Evolutionary conservation across 352 stramenopile species (phyloP).

Genomic region (Phytophthora fragariae): DNA sequence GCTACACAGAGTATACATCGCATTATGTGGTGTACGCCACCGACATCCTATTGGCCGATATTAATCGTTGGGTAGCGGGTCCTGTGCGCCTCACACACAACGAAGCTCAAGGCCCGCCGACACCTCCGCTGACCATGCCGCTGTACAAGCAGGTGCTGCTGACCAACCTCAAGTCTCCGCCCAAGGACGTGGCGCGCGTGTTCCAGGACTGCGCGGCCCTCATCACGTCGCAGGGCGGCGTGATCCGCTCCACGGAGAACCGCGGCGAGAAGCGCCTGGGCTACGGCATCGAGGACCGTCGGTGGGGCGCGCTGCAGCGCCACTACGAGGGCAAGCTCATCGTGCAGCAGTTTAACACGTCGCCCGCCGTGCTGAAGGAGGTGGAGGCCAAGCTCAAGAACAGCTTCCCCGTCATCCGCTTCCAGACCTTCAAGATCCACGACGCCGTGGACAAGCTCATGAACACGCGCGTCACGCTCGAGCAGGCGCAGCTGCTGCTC

Average conservation of each 20-base stretch:
- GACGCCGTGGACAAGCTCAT: slow-evolving; percentile 85
- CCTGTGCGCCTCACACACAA: slow-evolving; percentile 13
- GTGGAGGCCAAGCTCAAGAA: slow-evolving; percentile 88
- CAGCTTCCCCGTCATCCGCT: slow-evolving; percentile 86
- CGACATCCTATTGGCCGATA: slow-evolving; percentile 27
- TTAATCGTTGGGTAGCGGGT: slow-evolving; percentile 26
- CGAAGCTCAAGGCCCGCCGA: background rate
- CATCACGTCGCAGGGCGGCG: slow-evolving; percentile 71
- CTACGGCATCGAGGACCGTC: slow-evolving; percentile 86
- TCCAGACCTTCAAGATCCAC: slow-evolving; percentile 88
- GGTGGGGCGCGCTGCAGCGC: slow-evolving; percentile 86
- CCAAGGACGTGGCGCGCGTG: slow-evolving; percentile 81
- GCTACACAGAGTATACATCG: background rate
- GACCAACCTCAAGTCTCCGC: slow-evolving; percentile 89
- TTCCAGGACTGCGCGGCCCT: slow-evolving; percentile 85
- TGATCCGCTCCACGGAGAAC: slow-evolving; percentile 83
- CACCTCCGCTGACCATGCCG: slow-evolving; percentile 54
- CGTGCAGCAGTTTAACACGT: slow-evolving; percentile 89
- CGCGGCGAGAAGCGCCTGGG: slow-evolving; percentile 84
- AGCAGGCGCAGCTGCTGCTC: slow-evolving; percentile 64
- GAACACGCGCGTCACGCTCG: slow-evolving; percentile 80
- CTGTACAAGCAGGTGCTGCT: slow-evolving; percentile 92
- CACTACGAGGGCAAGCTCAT: slow-evolving; percentile 89
- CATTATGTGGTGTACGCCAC: background rate
- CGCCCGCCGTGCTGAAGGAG: slow-evolving; percentile 68